phyloP scores from a whole-genome alignment of 73 alveolate genomes.

The Paramecium primaurelia region DNA sequence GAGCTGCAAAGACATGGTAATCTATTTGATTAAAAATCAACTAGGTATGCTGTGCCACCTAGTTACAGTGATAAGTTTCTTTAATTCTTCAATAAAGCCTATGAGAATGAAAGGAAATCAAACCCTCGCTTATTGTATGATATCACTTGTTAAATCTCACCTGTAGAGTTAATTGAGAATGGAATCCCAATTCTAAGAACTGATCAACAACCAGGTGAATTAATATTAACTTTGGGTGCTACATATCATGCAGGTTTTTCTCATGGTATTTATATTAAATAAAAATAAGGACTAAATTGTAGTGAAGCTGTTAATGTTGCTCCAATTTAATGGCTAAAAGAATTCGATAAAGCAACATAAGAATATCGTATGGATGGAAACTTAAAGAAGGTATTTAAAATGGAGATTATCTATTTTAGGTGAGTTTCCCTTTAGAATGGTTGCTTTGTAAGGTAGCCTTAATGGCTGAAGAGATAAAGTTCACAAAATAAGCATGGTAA shows the following conservation, averaged over 20 bases:
- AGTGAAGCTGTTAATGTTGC: constrained; percentile 85
- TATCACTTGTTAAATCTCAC: constrained; percentile 72
- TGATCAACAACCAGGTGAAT: constrained; percentile 78
- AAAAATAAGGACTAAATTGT: constrained; percentile 65
- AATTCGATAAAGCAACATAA: constrained; percentile 15
- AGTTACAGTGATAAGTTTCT: constrained; percentile 70
- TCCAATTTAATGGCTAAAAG: constrained; percentile 74
- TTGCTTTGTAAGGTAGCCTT: constrained; percentile 1
- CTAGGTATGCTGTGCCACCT: constrained; percentile 79
- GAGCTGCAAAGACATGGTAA: constrained; percentile 82
- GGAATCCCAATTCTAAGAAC: constrained; percentile 75
- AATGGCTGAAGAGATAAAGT: background rate
- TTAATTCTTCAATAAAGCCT: constrained; percentile 63
- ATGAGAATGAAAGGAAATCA: constrained; percentile 60
- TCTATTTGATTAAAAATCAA: background rate
- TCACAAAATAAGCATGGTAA: background rate
- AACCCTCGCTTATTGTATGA: constrained; percentile 76
- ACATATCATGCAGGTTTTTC: constrained; percentile 87
- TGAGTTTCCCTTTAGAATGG: constrained; percentile 28
- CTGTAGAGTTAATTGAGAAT: constrained; percentile 61
- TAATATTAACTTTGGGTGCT: constrained; percentile 76
- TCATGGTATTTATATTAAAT: constrained; percentile 16
- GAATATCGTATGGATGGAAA: constrained; percentile 50
- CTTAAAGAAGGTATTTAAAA: constrained; percentile 28
- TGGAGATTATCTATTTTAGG: background rate